phyloP scores from a whole-genome alignment of 768 basidiomycete genomes.

The Hirschioporus abietinus region DNA sequence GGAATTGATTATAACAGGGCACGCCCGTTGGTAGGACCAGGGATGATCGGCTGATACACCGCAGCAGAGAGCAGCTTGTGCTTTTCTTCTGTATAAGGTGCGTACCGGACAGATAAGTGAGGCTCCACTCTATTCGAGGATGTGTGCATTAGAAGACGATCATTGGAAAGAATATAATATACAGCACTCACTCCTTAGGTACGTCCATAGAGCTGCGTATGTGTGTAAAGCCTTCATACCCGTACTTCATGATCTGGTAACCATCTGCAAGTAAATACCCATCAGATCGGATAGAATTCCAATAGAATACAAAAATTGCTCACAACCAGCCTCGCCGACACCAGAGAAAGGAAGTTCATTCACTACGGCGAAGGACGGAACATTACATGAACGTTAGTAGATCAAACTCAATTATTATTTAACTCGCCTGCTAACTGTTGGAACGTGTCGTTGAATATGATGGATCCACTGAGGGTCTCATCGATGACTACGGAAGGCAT shows the following conservation, averaged over 20 bases:
- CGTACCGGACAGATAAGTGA: slow-evolving; percentile 48
- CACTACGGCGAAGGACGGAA: slow-evolving; percentile 3
- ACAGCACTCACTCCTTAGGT: slow-evolving; percentile 46
- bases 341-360: slow-evolving; percentile 21
- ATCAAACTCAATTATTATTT: neutral
- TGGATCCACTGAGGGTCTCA: slow-evolving; percentile 25
- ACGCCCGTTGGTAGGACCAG: neutral
- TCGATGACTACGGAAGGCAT: slow-evolving; percentile 19
- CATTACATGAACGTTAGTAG: neutral
- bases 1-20: neutral
- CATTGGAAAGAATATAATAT: neutral
- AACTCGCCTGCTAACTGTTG: slow-evolving; percentile 10
- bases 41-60: slow-evolving; percentile 8
- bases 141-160: neutral
- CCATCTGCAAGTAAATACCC: slow-evolving; percentile 43
- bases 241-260: slow-evolving; percentile 43
- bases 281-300: neutral
- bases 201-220: slow-evolving; percentile 45
- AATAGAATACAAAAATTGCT: slow-evolving; percentile 8
- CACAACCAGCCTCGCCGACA: slow-evolving; percentile 26
- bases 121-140: slow-evolving; percentile 38
- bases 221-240: slow-evolving; percentile 52
- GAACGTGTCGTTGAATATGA: slow-evolving; percentile 29
- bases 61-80: slow-evolving; percentile 25
- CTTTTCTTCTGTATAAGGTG: slow-evolving; percentile 50